Base-by-base conservation (phyloP, 495 filamentous ascomycete genomes). In the Geoglossum glabrum region DNA sequence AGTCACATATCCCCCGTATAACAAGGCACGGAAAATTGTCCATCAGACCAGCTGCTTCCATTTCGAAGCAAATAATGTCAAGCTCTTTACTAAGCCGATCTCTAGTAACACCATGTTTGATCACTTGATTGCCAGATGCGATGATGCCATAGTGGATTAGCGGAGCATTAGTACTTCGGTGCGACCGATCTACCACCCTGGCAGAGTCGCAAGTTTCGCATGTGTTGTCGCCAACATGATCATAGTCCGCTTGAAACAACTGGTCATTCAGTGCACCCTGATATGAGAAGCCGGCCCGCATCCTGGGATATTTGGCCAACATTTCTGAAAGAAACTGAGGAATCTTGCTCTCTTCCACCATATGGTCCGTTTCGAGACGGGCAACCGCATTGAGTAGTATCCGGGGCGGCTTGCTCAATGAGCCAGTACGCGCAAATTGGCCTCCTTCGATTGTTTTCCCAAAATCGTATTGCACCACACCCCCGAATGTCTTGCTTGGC, bases 1-100 rank as follows among this genome's bases (percentile, higher is more conserved):
- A 64, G 49, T 64, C 62, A 38, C 57, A 62, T 13, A 64, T 63
- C 1, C 61, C 62, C 13, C 62, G 62, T n/a, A 64, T 51, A n/a
- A 62, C 61, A 1, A 64, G 61, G 27, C 61, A 64, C 1, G 33
- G 45, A 51, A 62, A 58, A 26, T 55, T 57, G 46, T 60, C 50
- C 58, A 60, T 62, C 26, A 64, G 55, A 15, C 61, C 49, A 2
- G 36, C 36, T 15, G 36, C 36, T 15, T 40, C 36, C 36, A 40
- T 40, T 15, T 40, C 36, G 10, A 40, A 8, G 13, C 36, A 40
- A 15, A 40, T 5, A 15, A 40, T 15, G 5, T 15, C 36, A 5
- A 40, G 13, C 1, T 40, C 36, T 2, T 7, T 15, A 3, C 36
- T 15, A 3, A 40, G 17, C 36, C 13, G 11, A 15, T 40, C 36